A percentile compares a stretch with the other conserved stretches of the same genome.
Evolutionary conservation across 1,284 basidiomycete species (phyloP).

Genomic region (Pterula multifida): DNA sequence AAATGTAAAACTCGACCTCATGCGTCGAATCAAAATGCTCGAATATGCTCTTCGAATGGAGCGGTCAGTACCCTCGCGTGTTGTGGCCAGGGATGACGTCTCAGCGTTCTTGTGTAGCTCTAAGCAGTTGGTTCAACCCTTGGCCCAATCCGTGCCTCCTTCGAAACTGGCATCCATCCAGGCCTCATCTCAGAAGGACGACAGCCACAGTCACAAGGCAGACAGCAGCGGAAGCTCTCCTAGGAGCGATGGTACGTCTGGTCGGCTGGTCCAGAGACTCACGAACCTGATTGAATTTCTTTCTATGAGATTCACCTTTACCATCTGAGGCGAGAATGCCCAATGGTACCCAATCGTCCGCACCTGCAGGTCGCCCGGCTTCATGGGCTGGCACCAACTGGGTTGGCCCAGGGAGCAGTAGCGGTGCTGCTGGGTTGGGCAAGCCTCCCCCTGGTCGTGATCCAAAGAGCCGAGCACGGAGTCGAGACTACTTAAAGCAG

Average conservation of each 20-base stretch:
- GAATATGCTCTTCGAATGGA: slow-evolving; percentile 93
- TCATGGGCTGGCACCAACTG: slow-evolving; percentile 47
- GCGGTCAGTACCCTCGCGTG: slow-evolving; percentile 47
- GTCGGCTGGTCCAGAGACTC: no score
- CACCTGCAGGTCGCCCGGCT: slow-evolving; percentile 32
- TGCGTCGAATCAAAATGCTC: slow-evolving; percentile 97
- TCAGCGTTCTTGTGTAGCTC: slow-evolving; percentile 40
- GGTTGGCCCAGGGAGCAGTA: slow-evolving; percentile 27
- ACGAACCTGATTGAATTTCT: slow-evolving; percentile 5
- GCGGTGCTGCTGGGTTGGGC: slow-evolving; percentile 36
- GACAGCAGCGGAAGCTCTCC: slow-evolving; percentile 71
- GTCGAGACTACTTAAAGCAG: slow-evolving; percentile 97
- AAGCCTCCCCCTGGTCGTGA: slow-evolving; percentile 74
- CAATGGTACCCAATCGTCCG: slow-evolving; percentile 36
- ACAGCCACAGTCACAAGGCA: slow-evolving; percentile 54
- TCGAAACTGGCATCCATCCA: slow-evolving; percentile 51
- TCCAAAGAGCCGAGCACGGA: slow-evolving; percentile 87
- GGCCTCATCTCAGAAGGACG: slow-evolving; percentile 55
- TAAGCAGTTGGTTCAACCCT: slow-evolving; percentile 60
- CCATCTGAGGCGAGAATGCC: slow-evolving; percentile 49
- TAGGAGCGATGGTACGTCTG: slow-evolving; percentile 61
- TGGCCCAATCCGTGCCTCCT: slow-evolving; percentile 38
- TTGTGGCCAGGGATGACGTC: slow-evolving; percentile 15
- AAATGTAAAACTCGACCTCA: slow-evolving; percentile 91
- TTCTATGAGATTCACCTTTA: slow-evolving; percentile 51